These are phyloP conservation scores for Neurospora sp. DNA, from an alignment of 2,329 filamentous ascomycete species.

Conservation along the genomic window DNA sequence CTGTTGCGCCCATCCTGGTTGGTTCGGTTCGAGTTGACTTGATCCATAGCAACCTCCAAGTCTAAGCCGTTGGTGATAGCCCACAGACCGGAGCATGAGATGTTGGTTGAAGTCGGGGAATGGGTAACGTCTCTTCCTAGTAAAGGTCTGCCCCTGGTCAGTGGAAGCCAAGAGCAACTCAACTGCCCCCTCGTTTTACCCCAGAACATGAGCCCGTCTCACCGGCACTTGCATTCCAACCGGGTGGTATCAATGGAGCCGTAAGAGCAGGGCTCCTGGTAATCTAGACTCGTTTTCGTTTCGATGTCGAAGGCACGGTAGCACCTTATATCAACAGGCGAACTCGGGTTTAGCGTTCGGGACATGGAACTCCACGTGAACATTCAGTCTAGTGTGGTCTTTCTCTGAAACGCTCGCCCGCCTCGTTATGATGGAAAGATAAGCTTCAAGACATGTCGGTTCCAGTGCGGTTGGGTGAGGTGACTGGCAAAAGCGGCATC, in stretches of 20 bases:
- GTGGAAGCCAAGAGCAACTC: not conserved
- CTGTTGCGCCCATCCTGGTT: not conserved
- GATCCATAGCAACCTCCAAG: not conserved
- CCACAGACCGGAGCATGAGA: not conserved
- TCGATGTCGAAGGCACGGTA: not conserved
- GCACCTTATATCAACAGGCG: not conserved
- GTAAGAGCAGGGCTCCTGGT: not conserved
- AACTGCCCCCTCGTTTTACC: not conserved
- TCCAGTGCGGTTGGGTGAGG: not conserved
- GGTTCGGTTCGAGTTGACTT: not conserved
- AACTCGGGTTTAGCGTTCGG: not conserved
- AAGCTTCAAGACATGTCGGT: not conserved
- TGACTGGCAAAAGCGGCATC: not conserved
- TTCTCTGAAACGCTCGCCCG: not conserved
- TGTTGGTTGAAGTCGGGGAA: not conserved
- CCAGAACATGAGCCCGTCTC: conserved; percentile 3
- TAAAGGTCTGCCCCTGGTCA: not conserved
- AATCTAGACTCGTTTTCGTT: not conserved
- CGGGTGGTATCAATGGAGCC: not conserved
- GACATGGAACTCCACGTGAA: not conserved
- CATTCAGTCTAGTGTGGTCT: not conserved
- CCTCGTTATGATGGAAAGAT: not conserved
- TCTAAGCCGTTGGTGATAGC: not conserved
- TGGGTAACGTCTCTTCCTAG: not conserved
- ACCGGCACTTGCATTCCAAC: conserved; percentile 13